Base-by-base conservation (phyloP, 1,284 basidiomycete species). In the Sparassis latifolia region DNA sequence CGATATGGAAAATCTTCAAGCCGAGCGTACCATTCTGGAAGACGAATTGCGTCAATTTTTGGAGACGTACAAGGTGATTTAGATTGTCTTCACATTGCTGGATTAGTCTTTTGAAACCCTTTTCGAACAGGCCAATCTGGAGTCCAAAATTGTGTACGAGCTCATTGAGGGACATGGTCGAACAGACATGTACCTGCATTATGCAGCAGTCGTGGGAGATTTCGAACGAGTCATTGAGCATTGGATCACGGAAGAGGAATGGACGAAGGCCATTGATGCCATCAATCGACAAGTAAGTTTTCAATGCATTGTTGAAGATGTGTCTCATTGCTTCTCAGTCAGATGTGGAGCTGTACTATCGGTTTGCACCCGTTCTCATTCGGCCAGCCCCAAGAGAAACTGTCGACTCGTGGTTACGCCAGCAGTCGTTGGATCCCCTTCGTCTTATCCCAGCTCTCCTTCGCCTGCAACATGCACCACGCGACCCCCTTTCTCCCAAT, bases 1-100 rank as follows among this genome's bases (percentile, higher is more conserved):
- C 47, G 91, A 97, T 57, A 86, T 90, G 4, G 89, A 94, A 49
- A 96, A 94, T 62, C 72, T 97, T 38, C 77, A 82, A 47, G 78
- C 86, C 3, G 94, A 98, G 66, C 80, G 86, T 44, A 73, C 73
- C 10, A 86, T 98, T 53, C 76, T 97, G 30, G 93, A 97, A 63
- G 96, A 97, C 47, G 96, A 99, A 63, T 76, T 99, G 42, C 77
- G 83, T 45, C 88, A 93, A 45, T 98, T 98, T 67, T 82, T 99
- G 45, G 85, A 89, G 54, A 95, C 92, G 1, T 96, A 97, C 71
- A 91, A 90, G 78, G 90, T 89, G 20, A 44, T 49, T 66, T 51
- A 5, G 12, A 33, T 6, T 10, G 6, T 27, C 38, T 43, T 32
- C 7, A 32, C 2, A 38, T 49, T 45, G 41, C 31, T 48, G 38